Evolutionary conservation across 2,329 filamentous ascomycete genomes (phyloP).

Genomic region (Fusarium sp.): DNA sequence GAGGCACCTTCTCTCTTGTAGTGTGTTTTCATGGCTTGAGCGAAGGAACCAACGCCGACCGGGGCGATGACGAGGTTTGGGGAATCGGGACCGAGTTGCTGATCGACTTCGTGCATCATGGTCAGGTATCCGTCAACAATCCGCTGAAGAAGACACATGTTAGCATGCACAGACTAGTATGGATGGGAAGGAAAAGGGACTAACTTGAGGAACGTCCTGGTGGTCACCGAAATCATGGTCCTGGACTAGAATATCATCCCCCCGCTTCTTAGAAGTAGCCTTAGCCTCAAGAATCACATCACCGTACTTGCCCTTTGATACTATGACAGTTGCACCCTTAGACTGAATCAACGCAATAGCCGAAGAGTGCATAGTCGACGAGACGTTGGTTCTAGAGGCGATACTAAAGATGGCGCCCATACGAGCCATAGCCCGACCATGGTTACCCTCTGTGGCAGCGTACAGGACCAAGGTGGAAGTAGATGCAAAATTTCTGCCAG

Average conservation of each 20-base stretch:
- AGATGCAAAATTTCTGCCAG: too few species aligned
- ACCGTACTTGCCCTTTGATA: slow-evolving; percentile 75
- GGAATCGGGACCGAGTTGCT: slow-evolving; percentile 63
- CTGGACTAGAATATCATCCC: slow-evolving; percentile 71
- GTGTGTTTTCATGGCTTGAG: slow-evolving; percentile 76
- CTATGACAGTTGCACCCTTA: slow-evolving; percentile 74
- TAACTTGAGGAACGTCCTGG: slow-evolving; percentile 72
- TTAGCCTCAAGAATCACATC: slow-evolving; percentile 67
- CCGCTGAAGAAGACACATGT: too few species aligned
- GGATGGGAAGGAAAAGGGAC: accelerated
- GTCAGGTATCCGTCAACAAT: slow-evolving; percentile 85
- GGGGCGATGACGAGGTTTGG: slow-evolving; percentile 71
- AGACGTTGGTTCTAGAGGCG: slow-evolving; percentile 73
- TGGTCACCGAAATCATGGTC: slow-evolving; percentile 79
- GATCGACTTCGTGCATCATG: slow-evolving; percentile 77
- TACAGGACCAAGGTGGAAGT: slow-evolving; percentile 66
- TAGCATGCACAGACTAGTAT: too few species aligned
- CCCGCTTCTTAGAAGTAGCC: slow-evolving; percentile 56
- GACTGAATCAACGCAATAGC: slow-evolving; percentile 69
- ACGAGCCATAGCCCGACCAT: slow-evolving; percentile 79
- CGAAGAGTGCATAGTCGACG: slow-evolving; percentile 66
- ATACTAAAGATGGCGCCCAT: slow-evolving; percentile 75
- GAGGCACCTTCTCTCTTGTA: slow-evolving; percentile 65
- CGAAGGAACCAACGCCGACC: slow-evolving; percentile 81
- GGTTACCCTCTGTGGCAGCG: slow-evolving; percentile 82